These are phyloP conservation scores for Puccinia triticina DNA, from an alignment of 1,284 basidiomycete species.

Conservation along the genomic window DNA sequence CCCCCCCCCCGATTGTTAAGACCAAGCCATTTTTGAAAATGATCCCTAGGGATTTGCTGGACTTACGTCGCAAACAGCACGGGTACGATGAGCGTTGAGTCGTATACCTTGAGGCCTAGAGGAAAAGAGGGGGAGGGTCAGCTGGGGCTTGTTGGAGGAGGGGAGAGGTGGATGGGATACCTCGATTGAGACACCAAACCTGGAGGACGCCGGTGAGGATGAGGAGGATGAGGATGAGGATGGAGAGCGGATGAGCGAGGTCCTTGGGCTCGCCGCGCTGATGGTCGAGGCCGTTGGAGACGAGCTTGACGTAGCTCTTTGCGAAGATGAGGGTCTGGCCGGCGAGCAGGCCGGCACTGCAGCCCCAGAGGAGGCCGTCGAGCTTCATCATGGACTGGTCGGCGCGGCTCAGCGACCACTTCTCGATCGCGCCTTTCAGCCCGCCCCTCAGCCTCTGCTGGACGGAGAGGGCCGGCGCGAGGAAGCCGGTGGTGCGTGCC, in stretches of 20 bases:
- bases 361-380: conserved; percentile 87
- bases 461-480: not conserved
- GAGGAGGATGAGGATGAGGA: conserved; percentile 80
- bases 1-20: no score
- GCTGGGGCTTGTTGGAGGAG: not conserved
- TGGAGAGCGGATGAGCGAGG: conserved; percentile 68
- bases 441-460: conserved; percentile 63
- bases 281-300: conserved; percentile 33
- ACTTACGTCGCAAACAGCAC: conserved; percentile 64
- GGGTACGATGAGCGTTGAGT: conserved; percentile 73
- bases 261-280: conserved; percentile 11
- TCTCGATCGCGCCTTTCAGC: conserved; percentile 70
- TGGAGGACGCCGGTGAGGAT: conserved; percentile 79
- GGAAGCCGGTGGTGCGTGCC: not conserved
- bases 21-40: not conserved
- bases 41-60: not conserved
- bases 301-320: conserved; percentile 66
- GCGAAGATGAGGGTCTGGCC: conserved; percentile 88
- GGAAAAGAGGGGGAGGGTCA: not conserved
- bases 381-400: conserved; percentile 83
- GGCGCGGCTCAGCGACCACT: conserved; percentile 74
- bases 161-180: conserved; percentile 56
- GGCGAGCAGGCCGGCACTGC: conserved; percentile 82
- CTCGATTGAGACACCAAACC: conserved; percentile 85
- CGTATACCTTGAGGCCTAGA: conserved; percentile 56